Conservation (phyloP, 1,284 basidiomycete genomes). For the Veloboletus limbatus region DNA sequence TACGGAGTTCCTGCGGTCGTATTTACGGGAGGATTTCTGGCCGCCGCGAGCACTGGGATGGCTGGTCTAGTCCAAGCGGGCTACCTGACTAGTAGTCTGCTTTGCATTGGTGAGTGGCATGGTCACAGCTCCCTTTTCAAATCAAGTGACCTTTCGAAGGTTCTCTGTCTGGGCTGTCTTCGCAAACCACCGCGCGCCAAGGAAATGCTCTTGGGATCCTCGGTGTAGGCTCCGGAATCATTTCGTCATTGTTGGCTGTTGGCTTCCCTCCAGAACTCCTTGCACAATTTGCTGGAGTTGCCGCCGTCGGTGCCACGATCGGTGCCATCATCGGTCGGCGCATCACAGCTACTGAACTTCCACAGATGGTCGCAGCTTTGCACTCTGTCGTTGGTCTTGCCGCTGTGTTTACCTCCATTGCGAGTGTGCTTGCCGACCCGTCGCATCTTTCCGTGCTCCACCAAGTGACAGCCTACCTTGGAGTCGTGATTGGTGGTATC, state of each 20-base stretch:
- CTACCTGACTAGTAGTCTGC: constrained; percentile 75
- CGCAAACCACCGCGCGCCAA: constrained; percentile 76
- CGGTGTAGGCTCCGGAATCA: constrained; percentile 75
- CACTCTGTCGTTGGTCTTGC: constrained; percentile 85
- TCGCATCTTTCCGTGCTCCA: constrained; percentile 68
- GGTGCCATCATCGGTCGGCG: constrained; percentile 74
- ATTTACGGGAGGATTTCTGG: constrained; percentile 78
- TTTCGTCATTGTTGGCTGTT: constrained; percentile 76
- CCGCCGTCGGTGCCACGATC: constrained; percentile 63
- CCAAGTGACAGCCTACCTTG: constrained; percentile 78
- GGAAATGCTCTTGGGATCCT: constrained; percentile 82
- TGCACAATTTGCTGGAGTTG: constrained; percentile 73
- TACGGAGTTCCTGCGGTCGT: constrained; percentile 75
- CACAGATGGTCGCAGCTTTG: constrained; percentile 72
- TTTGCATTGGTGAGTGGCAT: constrained; percentile 67
- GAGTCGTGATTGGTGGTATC: constrained; percentile 77
- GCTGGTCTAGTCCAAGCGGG: constrained; percentile 84
- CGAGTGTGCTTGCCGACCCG: constrained; percentile 68
- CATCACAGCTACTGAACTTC: constrained; percentile 81
- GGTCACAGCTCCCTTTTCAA: not conserved
- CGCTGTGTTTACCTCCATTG: constrained; percentile 80
- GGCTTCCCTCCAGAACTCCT: constrained; percentile 75
- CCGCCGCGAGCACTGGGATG: constrained; percentile 77
- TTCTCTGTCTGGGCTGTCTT: constrained; percentile 70
- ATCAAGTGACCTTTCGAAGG: constrained; percentile 39